Base-by-base conservation (phyloP, 192 early-diverging fungal species). In the Entomortierella beljakovae region DNA sequence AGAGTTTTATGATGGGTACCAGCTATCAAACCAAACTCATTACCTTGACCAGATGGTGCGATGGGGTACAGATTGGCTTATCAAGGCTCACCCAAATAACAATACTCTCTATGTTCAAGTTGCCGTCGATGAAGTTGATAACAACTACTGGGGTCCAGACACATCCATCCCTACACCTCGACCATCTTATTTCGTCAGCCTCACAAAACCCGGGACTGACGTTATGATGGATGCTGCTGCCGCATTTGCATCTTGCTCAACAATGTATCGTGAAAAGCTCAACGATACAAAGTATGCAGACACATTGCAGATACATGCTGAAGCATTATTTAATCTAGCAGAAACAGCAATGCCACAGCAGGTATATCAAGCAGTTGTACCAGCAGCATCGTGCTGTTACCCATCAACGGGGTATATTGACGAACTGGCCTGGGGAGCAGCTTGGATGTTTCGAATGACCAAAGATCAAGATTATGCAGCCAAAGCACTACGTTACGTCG, bases 11-110 rank as follows among this genome's bases (percentile, higher is more conserved):
- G 80, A 89, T 11, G 87, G 84, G 18, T 89, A 84, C 51, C 48
- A 48, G 6, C 69, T 71, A 23, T 74, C 88, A 6, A 66, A 83
- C 4, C 80, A 87, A 63, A 66, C 68, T 11, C 63, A 68, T 13
- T 71, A 85, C 32, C 64, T 89, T 8, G 50, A 66, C 32, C 80
- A 81, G 35, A 87, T 81, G 81, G 33, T 89, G 11, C 83, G 81
- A 20, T 88, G 85, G 85, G 83, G 87, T 18, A 87, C 67, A n/a
- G 87, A 89, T 59, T 89, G 86, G 85, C 58, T 89, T 26, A 80
- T 87, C 28, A 84, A 86, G 55, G 86, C 87, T 6, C 85, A 89
- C 55, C 80, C 86, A 34, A 61, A 53, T 16, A 53, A 70, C 42
- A 71, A 85, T 23, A 74, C 79, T 13, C 65, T 89, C 13, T 85